Percentiles rank a stretch among this genome's conserved stretches.
These are phyloP conservation scores for Parietichytrium sp. DNA, from an alignment of 108 stramenopile genomes.

Conservation along the genomic window DNA sequence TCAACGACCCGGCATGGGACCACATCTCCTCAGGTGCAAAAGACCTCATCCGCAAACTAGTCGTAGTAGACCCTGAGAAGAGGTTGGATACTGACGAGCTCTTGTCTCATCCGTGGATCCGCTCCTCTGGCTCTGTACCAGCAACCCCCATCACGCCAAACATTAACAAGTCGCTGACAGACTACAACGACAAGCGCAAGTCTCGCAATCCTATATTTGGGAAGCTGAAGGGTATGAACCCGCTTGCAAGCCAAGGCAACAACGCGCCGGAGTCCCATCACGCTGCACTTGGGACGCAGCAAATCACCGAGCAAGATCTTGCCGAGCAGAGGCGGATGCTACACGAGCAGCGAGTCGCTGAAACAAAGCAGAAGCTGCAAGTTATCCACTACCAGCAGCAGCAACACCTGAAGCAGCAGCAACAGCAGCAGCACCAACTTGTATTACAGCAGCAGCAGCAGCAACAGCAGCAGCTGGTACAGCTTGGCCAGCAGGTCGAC, in stretches of 20 bases:
- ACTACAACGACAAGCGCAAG: slow-evolving; percentile 35
- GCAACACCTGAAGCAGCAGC: background rate
- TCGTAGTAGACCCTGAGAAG: slow-evolving; percentile 67
- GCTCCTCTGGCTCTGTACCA: background rate
- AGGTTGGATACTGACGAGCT: slow-evolving; percentile 71
- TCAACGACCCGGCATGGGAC: slow-evolving; percentile 40
- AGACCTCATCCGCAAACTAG: slow-evolving; percentile 65
- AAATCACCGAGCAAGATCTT: too few species aligned
- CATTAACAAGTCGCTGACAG: slow-evolving; percentile 18
- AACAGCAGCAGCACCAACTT: background rate
- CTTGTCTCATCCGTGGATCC: slow-evolving; percentile 71
- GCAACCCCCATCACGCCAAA: slow-evolving; percentile 34
- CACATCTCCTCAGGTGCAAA: slow-evolving; percentile 42
- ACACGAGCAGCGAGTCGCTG: too few species aligned
- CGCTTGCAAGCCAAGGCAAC: background rate
- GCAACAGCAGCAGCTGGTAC: slow-evolving; percentile 24
- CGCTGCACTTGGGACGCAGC: background rate
- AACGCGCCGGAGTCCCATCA: background rate
- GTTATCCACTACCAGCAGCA: too few species aligned
- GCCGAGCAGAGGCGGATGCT: too few species aligned
- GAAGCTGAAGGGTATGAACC: slow-evolving; percentile 11
- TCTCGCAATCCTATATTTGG: background rate
- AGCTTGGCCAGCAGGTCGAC: background rate
- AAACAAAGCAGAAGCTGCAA: too few species aligned
- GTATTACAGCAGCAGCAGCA: slow-evolving; percentile 20